Conservation (phyloP, 2,329 filamentous ascomycete species). For the Aureobasidium zeae region DNA sequence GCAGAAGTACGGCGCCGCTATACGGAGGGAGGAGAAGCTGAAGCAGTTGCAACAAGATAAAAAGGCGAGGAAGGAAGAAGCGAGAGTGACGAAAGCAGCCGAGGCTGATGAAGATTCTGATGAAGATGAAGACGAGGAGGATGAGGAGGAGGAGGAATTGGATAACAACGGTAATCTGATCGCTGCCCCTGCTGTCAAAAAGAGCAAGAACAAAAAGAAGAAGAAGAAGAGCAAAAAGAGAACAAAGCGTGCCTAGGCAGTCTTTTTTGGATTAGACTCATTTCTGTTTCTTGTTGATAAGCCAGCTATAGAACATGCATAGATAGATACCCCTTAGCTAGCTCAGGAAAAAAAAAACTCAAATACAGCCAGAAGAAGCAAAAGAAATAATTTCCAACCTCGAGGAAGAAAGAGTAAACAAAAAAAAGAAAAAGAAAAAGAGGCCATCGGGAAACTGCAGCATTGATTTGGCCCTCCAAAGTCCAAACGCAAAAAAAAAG, state of each 20-base stretch:
- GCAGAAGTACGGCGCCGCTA: conserved; percentile 47
- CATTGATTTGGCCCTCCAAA: too few species aligned
- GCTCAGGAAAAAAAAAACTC: too few species aligned
- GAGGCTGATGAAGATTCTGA: conserved; percentile 7
- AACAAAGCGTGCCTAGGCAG: too few species aligned
- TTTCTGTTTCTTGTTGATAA: too few species aligned
- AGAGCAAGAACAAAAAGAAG: background rate
- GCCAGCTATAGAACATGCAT: too few species aligned
- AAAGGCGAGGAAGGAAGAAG: conserved; percentile 19
- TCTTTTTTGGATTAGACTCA: too few species aligned
- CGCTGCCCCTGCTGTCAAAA: background rate
- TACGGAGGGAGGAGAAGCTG: conserved; percentile 17
- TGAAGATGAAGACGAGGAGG: conserved; percentile 17
- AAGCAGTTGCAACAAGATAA: conserved; percentile 16
- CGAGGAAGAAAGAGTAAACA: too few species aligned
- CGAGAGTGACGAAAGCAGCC: conserved; percentile 21
- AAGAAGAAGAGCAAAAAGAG: background rate
- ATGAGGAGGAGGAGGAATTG: conserved; percentile 19
- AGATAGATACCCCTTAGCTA: too few species aligned
- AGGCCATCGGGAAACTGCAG: too few species aligned
- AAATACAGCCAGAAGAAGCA: too few species aligned
- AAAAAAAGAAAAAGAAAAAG: too few species aligned
- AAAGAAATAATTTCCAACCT: too few species aligned
- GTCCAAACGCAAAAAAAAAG: background rate
- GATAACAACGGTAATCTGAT: conserved; percentile 17